Conservation (phyloP, 805 yeast species). For the Metschnikowia colocasiae region DNA sequence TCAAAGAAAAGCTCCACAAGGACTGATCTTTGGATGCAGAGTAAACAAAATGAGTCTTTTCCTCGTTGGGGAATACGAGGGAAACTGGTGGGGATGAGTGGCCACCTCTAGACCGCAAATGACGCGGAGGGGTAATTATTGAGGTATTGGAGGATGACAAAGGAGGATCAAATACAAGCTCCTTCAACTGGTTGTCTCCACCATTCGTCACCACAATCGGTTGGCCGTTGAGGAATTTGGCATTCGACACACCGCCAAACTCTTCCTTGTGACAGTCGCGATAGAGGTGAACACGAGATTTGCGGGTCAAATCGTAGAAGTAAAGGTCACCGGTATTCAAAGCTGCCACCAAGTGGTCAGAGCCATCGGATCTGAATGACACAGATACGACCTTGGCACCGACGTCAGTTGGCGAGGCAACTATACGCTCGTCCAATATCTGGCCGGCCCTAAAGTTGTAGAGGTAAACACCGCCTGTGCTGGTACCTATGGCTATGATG, state of each 20-base stretch:
- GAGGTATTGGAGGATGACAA: constrained; percentile 59
- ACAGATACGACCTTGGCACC: constrained; percentile 50
- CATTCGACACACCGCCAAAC: constrained; percentile 74
- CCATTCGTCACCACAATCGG: constrained; percentile 87
- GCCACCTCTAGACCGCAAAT: constrained; percentile 93
- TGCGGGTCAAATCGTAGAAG: constrained; percentile 76
- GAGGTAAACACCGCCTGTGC: constrained; percentile 60
- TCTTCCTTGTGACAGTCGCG: constrained; percentile 68
- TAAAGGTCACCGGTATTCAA: constrained; percentile 75
- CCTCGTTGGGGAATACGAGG: constrained; percentile 71
- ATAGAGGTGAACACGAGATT: constrained; percentile 70
- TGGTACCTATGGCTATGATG: constrained; percentile 71
- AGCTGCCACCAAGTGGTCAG: constrained; percentile 77
- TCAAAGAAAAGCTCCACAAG: constrained; percentile 86
- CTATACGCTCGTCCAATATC: constrained; percentile 46
- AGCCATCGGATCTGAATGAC: constrained; percentile 89
- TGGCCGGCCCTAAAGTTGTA: constrained; percentile 67
- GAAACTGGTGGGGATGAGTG: constrained; percentile 86
- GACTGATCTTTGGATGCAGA: constrained; percentile 85
- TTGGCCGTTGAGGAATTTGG: constrained; percentile 81
- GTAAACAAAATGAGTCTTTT: constrained; percentile 72
- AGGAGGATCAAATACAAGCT: constrained; percentile 90
- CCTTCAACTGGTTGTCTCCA: constrained; percentile 85
- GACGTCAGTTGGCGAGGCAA: constrained; percentile 39
- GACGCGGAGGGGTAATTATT: constrained; percentile 84